phyloP scores from a whole-genome alignment of 2,329 filamentous ascomycete species.

The Chrysosphaeria jannelii region DNA sequence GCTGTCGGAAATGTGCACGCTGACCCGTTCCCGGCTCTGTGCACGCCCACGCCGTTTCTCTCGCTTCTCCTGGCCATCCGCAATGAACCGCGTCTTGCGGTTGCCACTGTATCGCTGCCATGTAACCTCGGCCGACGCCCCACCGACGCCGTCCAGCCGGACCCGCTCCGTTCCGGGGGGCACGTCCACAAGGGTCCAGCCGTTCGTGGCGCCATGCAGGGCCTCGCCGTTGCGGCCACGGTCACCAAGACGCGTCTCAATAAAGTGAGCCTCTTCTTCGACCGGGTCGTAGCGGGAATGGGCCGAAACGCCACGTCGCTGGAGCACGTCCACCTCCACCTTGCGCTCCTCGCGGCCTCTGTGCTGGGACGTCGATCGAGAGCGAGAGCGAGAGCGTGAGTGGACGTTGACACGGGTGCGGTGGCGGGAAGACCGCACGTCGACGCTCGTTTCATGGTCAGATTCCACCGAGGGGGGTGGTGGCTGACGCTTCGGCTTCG shows the following conservation, averaged over 20 bases:
- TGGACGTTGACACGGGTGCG: constrained; percentile 11
- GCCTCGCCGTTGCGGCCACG: constrained; percentile 44
- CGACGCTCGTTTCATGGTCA: constrained; percentile 20
- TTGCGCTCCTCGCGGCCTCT: no score
- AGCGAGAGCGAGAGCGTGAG: no score
- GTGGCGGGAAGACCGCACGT: constrained; percentile 10
- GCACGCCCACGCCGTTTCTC: no score
- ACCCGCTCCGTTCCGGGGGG: constrained; percentile 58
- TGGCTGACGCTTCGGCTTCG: constrained; percentile 7
- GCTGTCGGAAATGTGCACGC: constrained; percentile 34
- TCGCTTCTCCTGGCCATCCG: no score
- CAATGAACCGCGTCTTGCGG: constrained; percentile 42
- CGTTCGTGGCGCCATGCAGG: constrained; percentile 39
- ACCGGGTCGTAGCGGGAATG: constrained; percentile 17
- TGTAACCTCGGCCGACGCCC: constrained; percentile 42
- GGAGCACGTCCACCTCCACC: constrained; percentile 15
- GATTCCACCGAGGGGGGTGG: constrained; percentile 31
- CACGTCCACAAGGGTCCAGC: constrained; percentile 61
- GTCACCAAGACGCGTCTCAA: constrained; percentile 21
- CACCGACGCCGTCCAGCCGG: constrained; percentile 52
- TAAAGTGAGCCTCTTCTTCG: constrained; percentile 34
- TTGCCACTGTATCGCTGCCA: constrained; percentile 60
- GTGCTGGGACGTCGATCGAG: no score
- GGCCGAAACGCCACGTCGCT: constrained; percentile 10
- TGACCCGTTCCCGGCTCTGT: no score